Base-by-base conservation (phyloP, 306 rosid genomes). In the Macrotyloma uniflorum region DNA sequence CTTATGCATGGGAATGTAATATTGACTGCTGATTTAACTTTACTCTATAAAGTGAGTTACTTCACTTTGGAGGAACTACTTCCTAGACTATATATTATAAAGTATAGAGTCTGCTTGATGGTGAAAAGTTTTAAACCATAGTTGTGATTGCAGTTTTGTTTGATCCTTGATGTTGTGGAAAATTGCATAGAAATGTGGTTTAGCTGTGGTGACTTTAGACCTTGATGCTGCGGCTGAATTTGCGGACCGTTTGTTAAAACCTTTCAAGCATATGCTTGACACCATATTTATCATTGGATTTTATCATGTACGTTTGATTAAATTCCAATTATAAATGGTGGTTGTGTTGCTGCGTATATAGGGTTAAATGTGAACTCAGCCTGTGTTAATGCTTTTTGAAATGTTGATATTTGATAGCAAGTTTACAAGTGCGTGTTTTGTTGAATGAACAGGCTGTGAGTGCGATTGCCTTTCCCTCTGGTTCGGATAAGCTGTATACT, bases 401-500 rank as follows among this genome's bases (percentile, higher is more conserved):
- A 45, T 38, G 15, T 43, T 28, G 33, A 11, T 75, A 32, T 47
- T 30, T 18, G 46, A 13, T 53, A n/a, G 18, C 33, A 9, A 18
- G 57, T 79, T 26, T 20, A 14, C 63, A 57, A 71, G 28, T 66
- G 32, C 54, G 20, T n/a, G 5, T 76, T 70, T 72, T 65, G 49
- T 43, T 82, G 82, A 79, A 80, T 83, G 71, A 53, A 76, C 88
- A 96, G 99, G 93, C 87, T 87, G 90, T 96, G 26, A 91, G 79
- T 73, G 99, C 93, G 67, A 96, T 96, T 55, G 90, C 98, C 26
- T 64, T 93, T 81, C 98, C 99, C 23, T 79, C 97, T 82, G 99
- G 96, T 28, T 96, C 97, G 6, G 91, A 93, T 85, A 93, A 86
- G 89, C 99, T 96, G 14, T 96, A 96, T 68, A 93, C 97, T 1